Conservation (phyloP, 768 basidiomycete species). For the Suillus spraguei region DNA sequence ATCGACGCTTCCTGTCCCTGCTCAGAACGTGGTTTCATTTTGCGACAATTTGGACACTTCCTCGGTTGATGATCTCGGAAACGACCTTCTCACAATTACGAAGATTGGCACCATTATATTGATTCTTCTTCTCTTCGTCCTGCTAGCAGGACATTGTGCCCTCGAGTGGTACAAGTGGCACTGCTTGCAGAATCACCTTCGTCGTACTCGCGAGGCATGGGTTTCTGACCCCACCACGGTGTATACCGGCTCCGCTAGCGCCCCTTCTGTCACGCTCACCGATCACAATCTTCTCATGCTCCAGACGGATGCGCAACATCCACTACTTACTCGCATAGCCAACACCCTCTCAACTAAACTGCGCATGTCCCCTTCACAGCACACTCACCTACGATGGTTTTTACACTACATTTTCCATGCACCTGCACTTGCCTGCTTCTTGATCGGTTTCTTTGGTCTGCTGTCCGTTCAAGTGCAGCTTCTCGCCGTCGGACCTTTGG, state of each 20-base stretch:
- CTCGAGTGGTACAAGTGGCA: constrained; percentile 93
- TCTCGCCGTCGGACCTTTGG: constrained; percentile 73
- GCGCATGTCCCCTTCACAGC: constrained; percentile 58
- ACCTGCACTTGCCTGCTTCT: constrained; percentile 86
- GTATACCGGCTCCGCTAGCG: constrained; percentile 34
- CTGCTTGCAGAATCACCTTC: constrained; percentile 63
- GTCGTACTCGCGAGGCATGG: constrained; percentile 78
- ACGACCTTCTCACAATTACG: constrained; percentile 75
- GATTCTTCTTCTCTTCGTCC: constrained; percentile 67
- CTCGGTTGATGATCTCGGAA: constrained; percentile 83
- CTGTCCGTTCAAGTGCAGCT: constrained; percentile 88
- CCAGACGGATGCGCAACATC: constrained; percentile 67
- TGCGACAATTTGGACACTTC: constrained; percentile 81
- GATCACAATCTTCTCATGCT: constrained; percentile 83
- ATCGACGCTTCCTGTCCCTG: constrained; percentile 76
- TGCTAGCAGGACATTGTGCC: constrained; percentile 72
- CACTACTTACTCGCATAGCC: constrained; percentile 67
- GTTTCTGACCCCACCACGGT: constrained; percentile 65
- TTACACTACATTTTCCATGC: constrained; percentile 90
- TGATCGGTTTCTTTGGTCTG: constrained; percentile 91
- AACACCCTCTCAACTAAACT: constrained; percentile 54
- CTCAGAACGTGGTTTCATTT: constrained; percentile 66
- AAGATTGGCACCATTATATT: constrained; percentile 81
- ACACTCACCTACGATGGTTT: constrained; percentile 84
- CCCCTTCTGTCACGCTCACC: constrained; percentile 61